Evolutionary conservation across 352 stramenopile genomes (phyloP), one percentile per base, ranked within the genome.

Genomic region (Pythium brassicae): DNA sequence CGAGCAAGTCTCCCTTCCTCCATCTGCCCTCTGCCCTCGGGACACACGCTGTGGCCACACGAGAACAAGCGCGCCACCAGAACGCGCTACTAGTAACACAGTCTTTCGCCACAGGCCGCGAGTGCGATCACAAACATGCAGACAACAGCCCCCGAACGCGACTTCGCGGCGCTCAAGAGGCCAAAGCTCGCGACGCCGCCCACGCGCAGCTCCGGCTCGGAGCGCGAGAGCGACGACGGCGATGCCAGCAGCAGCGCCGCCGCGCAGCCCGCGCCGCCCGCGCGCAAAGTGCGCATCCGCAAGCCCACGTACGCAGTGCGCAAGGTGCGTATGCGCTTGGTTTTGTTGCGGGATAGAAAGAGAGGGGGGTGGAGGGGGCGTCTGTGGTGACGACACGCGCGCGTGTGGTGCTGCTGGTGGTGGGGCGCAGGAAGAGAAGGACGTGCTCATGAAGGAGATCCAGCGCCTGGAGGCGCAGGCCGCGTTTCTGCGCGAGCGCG

Each of bases 401-500:
- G 32, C 32, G 32, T 14, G 32, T 37, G 29, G 29, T 35, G 32
- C 9, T 37, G 32, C 14, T 37, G n/a, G n/a, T n/a, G n/a, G 32
- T 37, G 5, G 9, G 11, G 23, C 14, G 8, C 32, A 69, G 66
- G 72, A 82, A 61, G 76, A 77, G 62, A 78, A 78, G 55, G 69
- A 71, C 11, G 50, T 75, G 62, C 60, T 82, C 34, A 44, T 69
- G 47, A 61, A 63, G 22, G 64, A 82, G 27, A 42, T 78, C 29
- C 54, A 65, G 25, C 39, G 59, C 32, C 58, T 82, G 0, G 57
- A 74, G 29, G 57, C 59, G n/a, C 65, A 77, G n/a, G 51, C 74
- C 7, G 35, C 65, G 45, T 59, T 52, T 6, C 26, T 82, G 14
- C 59, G 47, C 57, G 25, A 57, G 59, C 34, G 67, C 63, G 45